Evolutionary conservation across 495 filamentous ascomycete genomes (phyloP), one percentile per base, ranked within the genome.

Genomic region (Rostrohypoxylon terebratum): DNA sequence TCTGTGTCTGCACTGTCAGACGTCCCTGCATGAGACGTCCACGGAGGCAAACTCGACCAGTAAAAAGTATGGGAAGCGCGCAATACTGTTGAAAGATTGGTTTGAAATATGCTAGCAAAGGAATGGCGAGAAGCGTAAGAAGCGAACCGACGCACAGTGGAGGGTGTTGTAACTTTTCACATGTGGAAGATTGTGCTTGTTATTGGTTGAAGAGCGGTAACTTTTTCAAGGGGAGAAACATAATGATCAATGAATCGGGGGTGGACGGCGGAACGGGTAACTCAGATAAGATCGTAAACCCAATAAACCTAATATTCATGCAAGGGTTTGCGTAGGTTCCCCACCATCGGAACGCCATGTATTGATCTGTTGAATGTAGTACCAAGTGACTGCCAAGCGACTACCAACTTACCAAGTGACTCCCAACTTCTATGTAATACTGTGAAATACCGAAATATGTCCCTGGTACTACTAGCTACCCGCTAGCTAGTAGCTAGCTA

Each of bases 1-100:
- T n/a, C n/a, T n/a, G n/a, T n/a, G 71, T 74, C 62, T 62, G 42
- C 40, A 51, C 58, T 60, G 71, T 74, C 62, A 70, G 71, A 69
- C 55, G 71, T 63, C 66, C 63, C 63, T 70, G 66, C 66, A 70
- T 55, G 66, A 70, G 48, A 44, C 33, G 61, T 51, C 51, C 44
- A 45, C 60, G 40, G 58, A 16, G 34, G 38, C n/a, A n/a, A 36
- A 34, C 23, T 13, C 51, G 61, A 63, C 71, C 71, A 73, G 66
- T 69, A 9, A 65, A 65, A 44, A 63, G 54, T 8, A 14, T 64
- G 58, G 58, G 38, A 28, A 45, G 57, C 40, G 58, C 21, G 55
- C 28, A 62, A 66, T 66, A 51, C 62, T 36, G 20, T 33, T 3
- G 20, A 66, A 36, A 69, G 66, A 74, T 69, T 74, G 71, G 71